Conservation (phyloP, 805 yeast genomes). For the Wickerhamiella lipophila region DNA sequence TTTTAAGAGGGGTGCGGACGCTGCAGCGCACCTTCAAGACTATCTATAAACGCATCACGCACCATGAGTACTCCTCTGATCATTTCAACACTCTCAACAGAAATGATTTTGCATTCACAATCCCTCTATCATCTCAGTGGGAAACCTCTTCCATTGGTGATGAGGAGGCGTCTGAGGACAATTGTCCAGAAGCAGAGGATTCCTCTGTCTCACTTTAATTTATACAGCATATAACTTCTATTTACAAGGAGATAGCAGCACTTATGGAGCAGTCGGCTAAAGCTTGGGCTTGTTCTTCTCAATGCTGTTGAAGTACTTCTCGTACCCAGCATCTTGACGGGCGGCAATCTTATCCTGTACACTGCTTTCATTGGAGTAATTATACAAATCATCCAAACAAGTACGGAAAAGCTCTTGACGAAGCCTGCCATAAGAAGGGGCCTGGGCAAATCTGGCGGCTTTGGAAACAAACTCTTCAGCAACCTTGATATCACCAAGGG, state of each 20-base stretch:
- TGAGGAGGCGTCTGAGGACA: not conserved
- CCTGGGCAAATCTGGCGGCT: constrained; percentile 19
- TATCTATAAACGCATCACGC: constrained; percentile 47
- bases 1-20: constrained; percentile 67
- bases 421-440: constrained; percentile 27
- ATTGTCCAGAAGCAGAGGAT: not conserved
- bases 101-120: not conserved
- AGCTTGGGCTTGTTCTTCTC: constrained; percentile 2
- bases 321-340: constrained; percentile 13
- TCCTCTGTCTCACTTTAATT: constrained; percentile 4
- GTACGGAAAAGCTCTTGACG: constrained; percentile 24
- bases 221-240: constrained; percentile 1
- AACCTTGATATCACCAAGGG: constrained; percentile 27
- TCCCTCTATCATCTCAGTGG: not conserved
- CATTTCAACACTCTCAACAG: constrained; percentile 6
- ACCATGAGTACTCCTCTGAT: constrained; percentile 25
- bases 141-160: not conserved
- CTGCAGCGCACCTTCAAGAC: constrained; percentile 51
- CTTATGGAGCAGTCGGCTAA: too few relatives aligned
- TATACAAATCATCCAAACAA: constrained; percentile 21
- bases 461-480: constrained; percentile 25
- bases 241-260: too few relatives aligned
- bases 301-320: not conserved
- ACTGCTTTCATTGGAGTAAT: constrained; percentile 15
- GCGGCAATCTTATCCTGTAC: constrained; percentile 3